These are phyloP conservation scores for Chrysopogon serrulatus DNA, from an alignment of 176 grass and related monocot genomes.

Conservation along the genomic window DNA sequence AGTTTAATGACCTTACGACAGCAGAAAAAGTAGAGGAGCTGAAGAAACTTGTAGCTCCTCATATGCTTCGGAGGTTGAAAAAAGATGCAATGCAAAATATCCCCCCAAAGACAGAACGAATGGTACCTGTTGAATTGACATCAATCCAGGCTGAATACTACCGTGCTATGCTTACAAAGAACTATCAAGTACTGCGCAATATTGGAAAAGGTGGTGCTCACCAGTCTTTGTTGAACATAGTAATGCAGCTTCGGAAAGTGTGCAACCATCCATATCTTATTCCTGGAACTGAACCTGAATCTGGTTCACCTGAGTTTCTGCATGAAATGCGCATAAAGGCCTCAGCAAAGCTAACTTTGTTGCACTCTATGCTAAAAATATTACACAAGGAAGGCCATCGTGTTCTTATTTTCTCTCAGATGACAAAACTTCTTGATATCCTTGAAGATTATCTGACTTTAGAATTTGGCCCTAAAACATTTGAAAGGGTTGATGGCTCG, in stretches of 20 bases:
- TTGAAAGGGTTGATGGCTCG: constrained; percentile 93
- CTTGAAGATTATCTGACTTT: constrained; percentile 90
- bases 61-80: constrained; percentile 94
- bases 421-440: constrained; percentile 99
- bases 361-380: constrained; percentile 94
- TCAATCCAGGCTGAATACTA: constrained; percentile 99
- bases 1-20: constrained; percentile 94
- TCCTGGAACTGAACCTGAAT: constrained; percentile 93
- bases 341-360: constrained; percentile 81
- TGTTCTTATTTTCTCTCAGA: constrained; percentile 98
- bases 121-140: constrained; percentile 94
- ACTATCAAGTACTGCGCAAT: constrained; percentile 89
- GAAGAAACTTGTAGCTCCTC: constrained; percentile 98
- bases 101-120: constrained; percentile 91
- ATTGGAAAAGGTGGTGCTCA: constrained; percentile 81
- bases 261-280: constrained; percentile 99
- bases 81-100: constrained; percentile 99
- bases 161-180: constrained; percentile 96
- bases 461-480: constrained; percentile 88
- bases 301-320: constrained; percentile 80
- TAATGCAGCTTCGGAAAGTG: constrained; percentile 99
- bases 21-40: constrained; percentile 96
- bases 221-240: constrained; percentile 94
- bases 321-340: constrained; percentile 99
- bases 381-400: constrained; percentile 88